Conservation (phyloP, 768 basidiomycete species). For the Coprinopsis marcescibilis region DNA sequence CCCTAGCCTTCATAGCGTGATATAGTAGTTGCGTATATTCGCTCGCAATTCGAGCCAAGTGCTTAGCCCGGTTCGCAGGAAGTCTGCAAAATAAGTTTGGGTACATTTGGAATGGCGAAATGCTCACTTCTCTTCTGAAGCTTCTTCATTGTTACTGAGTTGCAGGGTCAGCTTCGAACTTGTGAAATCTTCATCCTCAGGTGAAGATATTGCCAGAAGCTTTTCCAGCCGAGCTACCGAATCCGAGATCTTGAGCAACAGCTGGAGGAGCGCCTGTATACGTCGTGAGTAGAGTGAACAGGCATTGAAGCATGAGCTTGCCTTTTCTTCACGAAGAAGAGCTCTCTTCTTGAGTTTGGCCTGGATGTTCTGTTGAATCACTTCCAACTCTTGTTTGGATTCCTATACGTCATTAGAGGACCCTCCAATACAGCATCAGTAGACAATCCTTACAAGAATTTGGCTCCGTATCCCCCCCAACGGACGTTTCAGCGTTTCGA, state of each 20-base stretch:
- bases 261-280: constrained; percentile 69
- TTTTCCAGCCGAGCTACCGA: constrained; percentile 85
- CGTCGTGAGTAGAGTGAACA: constrained; percentile 5
- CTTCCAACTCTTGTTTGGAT: constrained; percentile 57
- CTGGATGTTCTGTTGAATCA: constrained; percentile 68
- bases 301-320: constrained; percentile 19
- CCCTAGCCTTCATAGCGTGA: constrained; percentile 74
- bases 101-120: background rate
- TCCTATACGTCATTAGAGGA: constrained; percentile 31
- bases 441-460: constrained; percentile 53
- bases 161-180: constrained; percentile 29
- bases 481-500: constrained; percentile 65
- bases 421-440: background rate
- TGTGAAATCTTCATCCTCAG: constrained; percentile 35
- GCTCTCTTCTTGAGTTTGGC: constrained; percentile 73
- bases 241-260: constrained; percentile 90
- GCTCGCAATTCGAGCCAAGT: constrained; percentile 75
- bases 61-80: constrained; percentile 66
- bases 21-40: constrained; percentile 94
- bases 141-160: constrained; percentile 33
- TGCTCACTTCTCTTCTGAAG: constrained; percentile 37
- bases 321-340: constrained; percentile 82
- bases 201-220: constrained; percentile 64
- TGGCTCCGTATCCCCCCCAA: constrained; percentile 56
- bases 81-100: constrained; percentile 31